Conservation (phyloP, 192 early-diverging fungal genomes). For the Backusella tuberculispora region DNA sequence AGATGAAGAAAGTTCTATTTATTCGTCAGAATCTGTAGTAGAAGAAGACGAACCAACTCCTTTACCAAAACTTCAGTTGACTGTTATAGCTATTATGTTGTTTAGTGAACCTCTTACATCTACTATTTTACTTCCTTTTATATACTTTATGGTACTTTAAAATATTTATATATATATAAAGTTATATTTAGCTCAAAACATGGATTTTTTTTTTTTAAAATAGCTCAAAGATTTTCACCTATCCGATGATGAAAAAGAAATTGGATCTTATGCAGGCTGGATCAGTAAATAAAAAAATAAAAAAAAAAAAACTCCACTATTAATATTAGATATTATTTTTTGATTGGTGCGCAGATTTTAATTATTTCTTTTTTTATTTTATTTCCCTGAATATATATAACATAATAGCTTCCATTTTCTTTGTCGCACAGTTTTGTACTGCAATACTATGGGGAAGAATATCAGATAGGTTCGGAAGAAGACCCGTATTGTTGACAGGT, state of each 20-base stretch:
- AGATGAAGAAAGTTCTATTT: background rate
- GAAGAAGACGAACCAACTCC: conserved; percentile 41
- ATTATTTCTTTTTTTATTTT: conserved; percentile 6
- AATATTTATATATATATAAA: background rate
- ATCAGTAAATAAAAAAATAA: conserved; percentile 44
- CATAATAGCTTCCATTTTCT: conserved; percentile 63
- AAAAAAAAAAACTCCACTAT: background rate
- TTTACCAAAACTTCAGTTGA: conserved; percentile 49
- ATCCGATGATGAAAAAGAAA: conserved; percentile 70
- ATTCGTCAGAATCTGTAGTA: background rate
- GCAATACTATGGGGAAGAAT: conserved; percentile 74
- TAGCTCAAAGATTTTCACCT: conserved; percentile 72
- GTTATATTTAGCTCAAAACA: background rate
- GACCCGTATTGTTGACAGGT: conserved; percentile 81
- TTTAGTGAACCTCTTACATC: conserved; percentile 74
- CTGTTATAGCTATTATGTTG: conserved; percentile 53
- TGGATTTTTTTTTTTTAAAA: background rate
- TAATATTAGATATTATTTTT: background rate
- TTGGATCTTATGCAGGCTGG: conserved; percentile 83
- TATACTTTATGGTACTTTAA: conserved; percentile 75
- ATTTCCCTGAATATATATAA: background rate
- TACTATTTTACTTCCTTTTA: conserved; percentile 79
- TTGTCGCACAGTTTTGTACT: conserved; percentile 71
- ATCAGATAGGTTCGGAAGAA: conserved; percentile 81
- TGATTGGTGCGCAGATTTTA: conserved; percentile 6